phyloP scores from a whole-genome alignment of 2,329 filamentous ascomycete genomes.

The Cladosporium sp. region DNA sequence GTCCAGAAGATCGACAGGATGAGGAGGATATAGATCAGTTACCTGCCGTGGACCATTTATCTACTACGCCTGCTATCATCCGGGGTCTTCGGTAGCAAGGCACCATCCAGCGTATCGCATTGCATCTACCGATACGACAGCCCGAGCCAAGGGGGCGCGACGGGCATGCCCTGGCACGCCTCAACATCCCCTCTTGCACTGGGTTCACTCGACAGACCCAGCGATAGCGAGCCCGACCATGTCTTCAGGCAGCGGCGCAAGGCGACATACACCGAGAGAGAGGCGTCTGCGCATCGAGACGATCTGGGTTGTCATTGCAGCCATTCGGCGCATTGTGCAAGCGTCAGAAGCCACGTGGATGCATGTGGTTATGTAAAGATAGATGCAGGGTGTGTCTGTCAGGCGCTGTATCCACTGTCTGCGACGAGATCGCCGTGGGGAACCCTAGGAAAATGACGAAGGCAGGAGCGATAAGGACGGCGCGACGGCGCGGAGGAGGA shows the following conservation, averaged over 20 bases:
- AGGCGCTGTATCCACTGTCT: too few species aligned
- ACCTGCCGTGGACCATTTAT: not conserved
- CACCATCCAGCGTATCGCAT: not conserved
- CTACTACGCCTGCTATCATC: not conserved
- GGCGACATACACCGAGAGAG: not conserved
- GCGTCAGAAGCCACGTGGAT: not conserved
- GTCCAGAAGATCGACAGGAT: not conserved
- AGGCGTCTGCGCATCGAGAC: not conserved
- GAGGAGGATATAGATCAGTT: not conserved
- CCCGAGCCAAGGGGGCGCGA: not conserved
- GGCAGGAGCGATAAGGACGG: not conserved
- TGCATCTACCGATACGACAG: constrained; percentile 5
- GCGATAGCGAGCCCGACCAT: constrained; percentile 1
- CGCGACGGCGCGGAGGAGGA: constrained; percentile 3
- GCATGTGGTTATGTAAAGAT: constrained; percentile 2
- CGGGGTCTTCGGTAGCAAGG: too few species aligned
- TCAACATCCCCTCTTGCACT: too few species aligned
- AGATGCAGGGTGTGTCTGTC: too few species aligned
- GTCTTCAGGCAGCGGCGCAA: not conserved
- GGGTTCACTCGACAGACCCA: not conserved
- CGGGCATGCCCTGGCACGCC: not conserved
- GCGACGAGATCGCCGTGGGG: not conserved
- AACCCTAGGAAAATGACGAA: not conserved
- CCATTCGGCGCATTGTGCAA: too few species aligned
- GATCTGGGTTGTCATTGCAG: not conserved